phyloP scores from a whole-genome alignment of 129 eudicot genomes.

The Flaveria linearis region DNA sequence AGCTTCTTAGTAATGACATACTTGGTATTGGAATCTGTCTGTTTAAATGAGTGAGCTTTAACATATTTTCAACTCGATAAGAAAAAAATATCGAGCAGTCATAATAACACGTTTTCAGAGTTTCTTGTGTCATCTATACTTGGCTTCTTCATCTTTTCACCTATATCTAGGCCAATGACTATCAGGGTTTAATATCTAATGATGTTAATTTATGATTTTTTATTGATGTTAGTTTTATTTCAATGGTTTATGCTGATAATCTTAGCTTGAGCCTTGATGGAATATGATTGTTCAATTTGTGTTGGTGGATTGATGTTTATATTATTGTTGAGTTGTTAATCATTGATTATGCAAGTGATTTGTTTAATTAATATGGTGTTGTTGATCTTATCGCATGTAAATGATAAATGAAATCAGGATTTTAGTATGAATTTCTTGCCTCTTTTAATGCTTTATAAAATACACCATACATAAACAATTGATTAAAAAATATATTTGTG shows the following conservation, averaged over 20 bases:
- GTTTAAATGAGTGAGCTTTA: not conserved
- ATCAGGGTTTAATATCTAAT: no score
- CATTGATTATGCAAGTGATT: no score
- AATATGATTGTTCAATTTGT: no score
- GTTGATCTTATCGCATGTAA: not conserved
- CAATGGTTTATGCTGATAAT: not conserved
- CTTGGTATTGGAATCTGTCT: not conserved
- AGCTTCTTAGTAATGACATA: not conserved
- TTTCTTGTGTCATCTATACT: not conserved
- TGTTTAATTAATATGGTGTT: no score
- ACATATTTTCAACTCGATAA: not conserved
- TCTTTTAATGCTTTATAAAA: no score
- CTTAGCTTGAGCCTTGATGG: no score
- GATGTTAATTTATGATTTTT: not conserved
- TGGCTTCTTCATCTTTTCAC: not conserved
- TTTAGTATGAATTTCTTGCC: not conserved
- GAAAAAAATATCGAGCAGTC: not conserved
- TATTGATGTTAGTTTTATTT: not conserved
- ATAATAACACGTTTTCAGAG: no score
- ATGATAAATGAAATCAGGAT: conserved; percentile 2
- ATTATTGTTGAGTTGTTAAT: no score
- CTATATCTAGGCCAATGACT: not conserved
- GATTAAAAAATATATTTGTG: not conserved
- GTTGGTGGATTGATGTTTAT: no score
- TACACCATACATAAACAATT: not conserved